Evolutionary conservation across 805 yeast genomes (phyloP).

Genomic region (Teunomyces panamensis): DNA sequence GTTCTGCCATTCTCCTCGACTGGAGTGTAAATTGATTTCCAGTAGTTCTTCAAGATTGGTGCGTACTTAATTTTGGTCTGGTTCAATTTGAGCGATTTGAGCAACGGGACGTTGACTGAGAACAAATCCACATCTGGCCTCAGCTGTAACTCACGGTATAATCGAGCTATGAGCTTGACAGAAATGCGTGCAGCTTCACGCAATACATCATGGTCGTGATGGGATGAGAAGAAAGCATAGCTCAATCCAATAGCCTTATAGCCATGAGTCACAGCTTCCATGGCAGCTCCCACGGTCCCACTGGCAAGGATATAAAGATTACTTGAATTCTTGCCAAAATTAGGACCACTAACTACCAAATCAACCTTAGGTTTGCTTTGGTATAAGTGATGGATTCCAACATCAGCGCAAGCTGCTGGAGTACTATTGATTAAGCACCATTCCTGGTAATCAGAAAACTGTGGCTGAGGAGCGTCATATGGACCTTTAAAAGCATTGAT

Average conservation of each 20-base stretch:
- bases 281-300: slow-evolving; percentile 96
- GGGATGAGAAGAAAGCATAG: slow-evolving; percentile 66
- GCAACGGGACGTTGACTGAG: slow-evolving; percentile 80
- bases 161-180: slow-evolving; percentile 57
- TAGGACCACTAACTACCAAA: slow-evolving; percentile 90
- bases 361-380: slow-evolving; percentile 64
- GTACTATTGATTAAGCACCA: slow-evolving; percentile 91
- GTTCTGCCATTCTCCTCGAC: slow-evolving; percentile 27
- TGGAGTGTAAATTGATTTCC: slow-evolving; percentile 64
- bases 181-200: slow-evolving; percentile 66
- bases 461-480: slow-evolving; percentile 48
- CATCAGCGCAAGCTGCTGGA: slow-evolving; percentile 93
- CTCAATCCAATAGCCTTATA: slow-evolving; percentile 77
- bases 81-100: slow-evolving; percentile 47
- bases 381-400: slow-evolving; percentile 75
- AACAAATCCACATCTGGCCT: slow-evolving; percentile 60
- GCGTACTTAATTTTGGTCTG: slow-evolving; percentile 65
- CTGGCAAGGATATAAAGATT: slow-evolving; percentile 85
- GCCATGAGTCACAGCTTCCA: slow-evolving; percentile 82
- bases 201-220: slow-evolving; percentile 49
- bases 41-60: slow-evolving; percentile 76
- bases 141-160: slow-evolving; percentile 56
- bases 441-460: slow-evolving; percentile 50
- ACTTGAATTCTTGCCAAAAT: slow-evolving; percentile 89
- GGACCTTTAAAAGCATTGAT: slow-evolving; percentile 64